These are phyloP conservation scores for Chrysochromulina tobinii DNA, from an alignment of 78 protist genomes.

Conservation along the genomic window DNA sequence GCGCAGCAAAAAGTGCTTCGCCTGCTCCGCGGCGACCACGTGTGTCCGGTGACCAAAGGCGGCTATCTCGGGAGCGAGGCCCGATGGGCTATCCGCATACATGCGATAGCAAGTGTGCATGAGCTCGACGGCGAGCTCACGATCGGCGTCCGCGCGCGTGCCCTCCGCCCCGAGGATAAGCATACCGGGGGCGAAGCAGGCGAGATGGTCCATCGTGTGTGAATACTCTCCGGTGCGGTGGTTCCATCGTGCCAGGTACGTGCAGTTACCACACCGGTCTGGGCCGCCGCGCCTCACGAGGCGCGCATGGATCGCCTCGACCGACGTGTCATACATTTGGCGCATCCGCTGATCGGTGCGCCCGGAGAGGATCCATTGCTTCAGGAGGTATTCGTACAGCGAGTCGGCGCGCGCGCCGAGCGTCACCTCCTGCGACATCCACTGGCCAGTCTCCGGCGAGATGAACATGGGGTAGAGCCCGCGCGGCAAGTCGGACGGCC, in stretches of 20 bases:
- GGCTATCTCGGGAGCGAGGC: constrained; percentile 68
- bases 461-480: constrained; percentile 36
- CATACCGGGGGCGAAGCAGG: constrained; percentile 92
- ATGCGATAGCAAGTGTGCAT: constrained; percentile 59
- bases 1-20: background rate
- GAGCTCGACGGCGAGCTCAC: constrained; percentile 36
- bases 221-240: background rate
- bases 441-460: background rate
- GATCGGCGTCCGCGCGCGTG: background rate
- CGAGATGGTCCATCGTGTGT: constrained; percentile 82
- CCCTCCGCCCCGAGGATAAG: constrained; percentile 62
- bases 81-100: constrained; percentile 26
- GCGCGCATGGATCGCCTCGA: background rate
- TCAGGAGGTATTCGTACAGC: constrained; percentile 83
- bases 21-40: background rate
- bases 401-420: constrained; percentile 79
- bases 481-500: background rate
- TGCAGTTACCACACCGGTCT: background rate
- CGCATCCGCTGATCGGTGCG: constrained; percentile 7
- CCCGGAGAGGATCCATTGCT: constrained; percentile 29
- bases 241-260: background rate
- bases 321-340: constrained; percentile 45
- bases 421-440: background rate
- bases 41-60: background rate
- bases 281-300: background rate